Conservation (phyloP, 1,284 basidiomycete genomes). For the Leccinum variabile region DNA sequence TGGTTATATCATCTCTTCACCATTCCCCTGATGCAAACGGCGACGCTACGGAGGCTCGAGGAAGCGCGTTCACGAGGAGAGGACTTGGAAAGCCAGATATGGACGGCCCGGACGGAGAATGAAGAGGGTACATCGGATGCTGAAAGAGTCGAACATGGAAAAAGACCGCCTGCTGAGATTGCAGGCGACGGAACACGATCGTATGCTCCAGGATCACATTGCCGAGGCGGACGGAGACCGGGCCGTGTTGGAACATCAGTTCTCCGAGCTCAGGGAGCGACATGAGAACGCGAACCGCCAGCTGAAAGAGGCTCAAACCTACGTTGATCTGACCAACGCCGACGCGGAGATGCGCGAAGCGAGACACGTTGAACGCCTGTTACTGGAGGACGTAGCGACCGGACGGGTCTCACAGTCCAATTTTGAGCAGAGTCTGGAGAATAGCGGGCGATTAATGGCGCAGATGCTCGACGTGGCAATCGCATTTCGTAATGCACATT, state of each 20-base stretch:
- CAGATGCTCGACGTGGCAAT: slow-evolving; percentile 75
- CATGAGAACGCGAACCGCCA: slow-evolving; percentile 59
- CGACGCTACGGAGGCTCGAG: slow-evolving; percentile 67
- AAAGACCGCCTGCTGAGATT: slow-evolving; percentile 73
- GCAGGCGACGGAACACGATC: slow-evolving; percentile 81
- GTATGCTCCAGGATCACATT: slow-evolving; percentile 81
- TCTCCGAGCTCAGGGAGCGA: slow-evolving; percentile 69
- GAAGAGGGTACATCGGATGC: slow-evolving; percentile 62
- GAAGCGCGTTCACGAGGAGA: slow-evolving; percentile 72
- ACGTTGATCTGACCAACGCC: slow-evolving; percentile 58
- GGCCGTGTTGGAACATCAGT: slow-evolving; percentile 85
- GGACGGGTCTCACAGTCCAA: slow-evolving; percentile 64
- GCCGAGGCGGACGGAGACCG: slow-evolving; percentile 91
- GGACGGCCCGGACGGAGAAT: slow-evolving; percentile 62
- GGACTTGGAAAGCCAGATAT: slow-evolving; percentile 72
- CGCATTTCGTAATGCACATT: slow-evolving; percentile 69
- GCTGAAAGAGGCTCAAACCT: slow-evolving; percentile 58
- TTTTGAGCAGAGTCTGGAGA: slow-evolving; percentile 63
- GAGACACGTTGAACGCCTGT: slow-evolving; percentile 56
- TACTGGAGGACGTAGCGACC: slow-evolving; percentile 61
- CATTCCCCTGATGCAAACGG: slow-evolving; percentile 45
- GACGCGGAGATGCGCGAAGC: slow-evolving; percentile 67
- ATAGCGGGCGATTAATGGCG: slow-evolving; percentile 60
- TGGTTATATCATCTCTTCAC: too few relatives aligned
- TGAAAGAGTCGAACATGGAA: slow-evolving; percentile 66